These are phyloP conservation scores for Aureobasidium sp. DNA, from an alignment of 2,329 filamentous ascomycete species.

Conservation along the genomic window DNA sequence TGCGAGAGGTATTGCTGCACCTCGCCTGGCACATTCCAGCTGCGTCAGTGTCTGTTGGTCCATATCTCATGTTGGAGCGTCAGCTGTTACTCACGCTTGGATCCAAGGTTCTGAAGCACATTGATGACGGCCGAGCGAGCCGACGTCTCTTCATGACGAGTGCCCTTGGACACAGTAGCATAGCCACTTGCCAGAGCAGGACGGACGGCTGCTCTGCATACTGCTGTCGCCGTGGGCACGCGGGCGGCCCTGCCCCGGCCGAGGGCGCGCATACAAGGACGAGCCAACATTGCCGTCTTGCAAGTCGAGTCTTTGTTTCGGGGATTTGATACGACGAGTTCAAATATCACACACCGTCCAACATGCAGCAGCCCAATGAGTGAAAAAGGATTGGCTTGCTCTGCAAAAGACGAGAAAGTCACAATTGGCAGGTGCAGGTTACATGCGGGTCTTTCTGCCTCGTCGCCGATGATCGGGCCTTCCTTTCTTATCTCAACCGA, in stretches of 20 bases:
- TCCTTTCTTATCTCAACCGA: background rate
- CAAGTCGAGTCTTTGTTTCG: background rate
- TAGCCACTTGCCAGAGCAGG: conserved; percentile 18
- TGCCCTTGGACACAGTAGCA: conserved; percentile 26
- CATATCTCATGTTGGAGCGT: background rate
- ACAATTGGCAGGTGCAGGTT: background rate
- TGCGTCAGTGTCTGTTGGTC: background rate
- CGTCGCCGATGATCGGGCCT: background rate
- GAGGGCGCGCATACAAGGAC: conserved; percentile 14
- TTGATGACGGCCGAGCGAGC: conserved; percentile 79
- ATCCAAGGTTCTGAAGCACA: conserved; percentile 90
- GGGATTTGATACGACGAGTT: background rate
- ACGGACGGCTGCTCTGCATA: conserved; percentile 10
- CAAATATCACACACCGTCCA: background rate
- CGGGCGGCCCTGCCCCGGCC: conserved; percentile 3
- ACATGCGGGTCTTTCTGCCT: background rate
- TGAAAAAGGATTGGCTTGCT: background rate
- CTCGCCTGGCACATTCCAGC: conserved; percentile 35
- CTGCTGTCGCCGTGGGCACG: conserved; percentile 1
- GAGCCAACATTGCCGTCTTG: conserved; percentile 15
- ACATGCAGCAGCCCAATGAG: conserved; percentile 16
- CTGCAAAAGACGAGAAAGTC: conserved; percentile 7
- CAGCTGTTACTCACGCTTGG: conserved; percentile 57
- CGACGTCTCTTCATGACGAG: conserved; percentile 45
- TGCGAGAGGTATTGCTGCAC: conserved; percentile 96